phyloP scores from a whole-genome alignment of 139 green algal genomes.

The Coccomyxa sp. region DNA sequence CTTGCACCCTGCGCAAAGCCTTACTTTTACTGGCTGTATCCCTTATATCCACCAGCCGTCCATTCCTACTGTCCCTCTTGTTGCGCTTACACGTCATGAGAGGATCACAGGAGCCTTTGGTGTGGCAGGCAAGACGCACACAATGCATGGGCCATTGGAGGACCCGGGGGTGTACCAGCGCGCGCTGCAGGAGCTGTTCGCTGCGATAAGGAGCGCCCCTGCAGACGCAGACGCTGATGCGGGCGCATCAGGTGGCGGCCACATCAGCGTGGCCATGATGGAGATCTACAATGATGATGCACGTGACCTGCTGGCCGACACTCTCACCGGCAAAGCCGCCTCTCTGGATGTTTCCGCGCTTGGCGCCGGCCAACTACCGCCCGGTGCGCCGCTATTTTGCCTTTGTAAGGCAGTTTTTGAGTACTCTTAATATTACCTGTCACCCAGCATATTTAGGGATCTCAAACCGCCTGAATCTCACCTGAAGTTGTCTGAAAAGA shows the following conservation, averaged over 20 bases:
- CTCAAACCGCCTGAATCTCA: too few relatives aligned
- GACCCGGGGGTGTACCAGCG: conserved; percentile 82
- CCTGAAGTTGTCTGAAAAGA: too few relatives aligned
- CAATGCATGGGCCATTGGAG: conserved; percentile 53
- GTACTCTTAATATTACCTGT: too few relatives aligned
- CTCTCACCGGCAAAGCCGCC: background rate
- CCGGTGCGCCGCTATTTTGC: background rate
- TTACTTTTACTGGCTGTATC: background rate
- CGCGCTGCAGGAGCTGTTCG: conserved; percentile 76
- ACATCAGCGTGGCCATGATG: conserved; percentile 37
- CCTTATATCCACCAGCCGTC: background rate
- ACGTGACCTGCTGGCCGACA: conserved; percentile 22
- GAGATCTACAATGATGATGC: conserved; percentile 76
- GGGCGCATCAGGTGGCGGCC: conserved; percentile 42
- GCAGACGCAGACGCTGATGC: conserved; percentile 30
- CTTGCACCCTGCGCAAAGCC: too few relatives aligned
- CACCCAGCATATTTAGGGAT: too few relatives aligned
- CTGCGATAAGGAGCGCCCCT: conserved; percentile 70
- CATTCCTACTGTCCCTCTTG: too few relatives aligned
- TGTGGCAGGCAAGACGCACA: conserved; percentile 58
- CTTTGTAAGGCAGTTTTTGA: too few relatives aligned
- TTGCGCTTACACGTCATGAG: too few relatives aligned
- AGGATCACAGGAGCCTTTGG: too few relatives aligned
- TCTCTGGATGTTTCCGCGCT: conserved; percentile 20
- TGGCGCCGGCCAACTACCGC: conserved; percentile 8